phyloP scores from a whole-genome alignment of 768 basidiomycete genomes.

The Suillus bovinus region DNA sequence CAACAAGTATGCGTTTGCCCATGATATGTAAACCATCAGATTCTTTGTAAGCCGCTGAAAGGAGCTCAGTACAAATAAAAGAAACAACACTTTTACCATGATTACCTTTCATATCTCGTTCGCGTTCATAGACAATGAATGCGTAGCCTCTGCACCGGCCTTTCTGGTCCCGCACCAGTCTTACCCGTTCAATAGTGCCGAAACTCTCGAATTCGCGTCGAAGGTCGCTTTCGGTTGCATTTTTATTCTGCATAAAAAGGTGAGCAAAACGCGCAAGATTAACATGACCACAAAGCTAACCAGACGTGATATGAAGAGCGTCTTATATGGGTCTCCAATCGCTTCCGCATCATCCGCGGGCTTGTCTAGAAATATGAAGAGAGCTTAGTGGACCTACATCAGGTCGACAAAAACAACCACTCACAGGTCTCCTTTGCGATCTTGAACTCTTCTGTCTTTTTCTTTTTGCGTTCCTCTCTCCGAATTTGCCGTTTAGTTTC shows the following conservation, averaged over 20 bases:
- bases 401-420: conserved; percentile 31
- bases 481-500: conserved; percentile 78
- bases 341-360: conserved; percentile 91
- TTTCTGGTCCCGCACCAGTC: conserved; percentile 91
- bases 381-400: conserved; percentile 9
- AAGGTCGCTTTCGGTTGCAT: conserved; percentile 87
- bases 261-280: conserved; percentile 12
- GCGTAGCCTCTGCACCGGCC: conserved; percentile 89
- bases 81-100: conserved; percentile 8
- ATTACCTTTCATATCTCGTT: conserved; percentile 98
- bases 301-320: conserved; percentile 92
- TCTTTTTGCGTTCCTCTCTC: conserved; percentile 77
- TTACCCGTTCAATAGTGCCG: conserved; percentile 91
- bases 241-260: conserved; percentile 69
- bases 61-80: conserved; percentile 22
- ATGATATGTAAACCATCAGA: conserved; percentile 96
- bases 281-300: conserved; percentile 41
- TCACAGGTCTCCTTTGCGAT: conserved; percentile 82
- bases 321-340: conserved; percentile 97
- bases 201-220: conserved; percentile 95
- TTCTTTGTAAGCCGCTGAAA: conserved; percentile 91
- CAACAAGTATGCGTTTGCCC: conserved; percentile 94
- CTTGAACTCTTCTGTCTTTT: conserved; percentile 73
- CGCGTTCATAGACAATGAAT: conserved; percentile 96
- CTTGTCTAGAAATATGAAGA: conserved; percentile 62